phyloP scores from a whole-genome alignment of 768 basidiomycete genomes.

The Podaxis pistillaris region DNA sequence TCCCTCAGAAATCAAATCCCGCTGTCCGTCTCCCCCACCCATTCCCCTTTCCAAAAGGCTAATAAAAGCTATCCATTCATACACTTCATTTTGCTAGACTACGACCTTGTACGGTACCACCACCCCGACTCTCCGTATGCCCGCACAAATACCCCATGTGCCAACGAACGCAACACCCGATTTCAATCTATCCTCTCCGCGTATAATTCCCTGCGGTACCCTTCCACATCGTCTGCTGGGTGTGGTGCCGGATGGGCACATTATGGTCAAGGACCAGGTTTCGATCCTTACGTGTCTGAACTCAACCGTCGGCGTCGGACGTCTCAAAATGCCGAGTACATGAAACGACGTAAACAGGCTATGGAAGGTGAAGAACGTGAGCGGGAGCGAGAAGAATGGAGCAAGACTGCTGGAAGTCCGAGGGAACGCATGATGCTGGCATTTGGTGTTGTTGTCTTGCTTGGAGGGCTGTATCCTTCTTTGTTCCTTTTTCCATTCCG shows the following conservation, averaged over 20 bases:
- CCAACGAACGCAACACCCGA: conserved; percentile 49
- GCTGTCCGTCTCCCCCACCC: conserved; percentile 47
- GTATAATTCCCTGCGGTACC: conserved; percentile 56
- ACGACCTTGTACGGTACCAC: conserved; percentile 67
- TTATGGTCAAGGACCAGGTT: conserved; percentile 22
- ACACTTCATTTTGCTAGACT: conserved; percentile 42
- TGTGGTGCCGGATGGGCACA: neutral
- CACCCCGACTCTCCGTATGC: conserved; percentile 65
- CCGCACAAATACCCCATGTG: conserved; percentile 30
- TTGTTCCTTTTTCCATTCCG: conserved; percentile 34
- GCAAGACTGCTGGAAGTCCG: conserved; percentile 26
- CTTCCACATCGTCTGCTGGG: conserved; percentile 17
- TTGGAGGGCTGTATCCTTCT: conserved; percentile 17
- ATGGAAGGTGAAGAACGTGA: conserved; percentile 13
- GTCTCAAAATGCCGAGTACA: conserved; percentile 30
- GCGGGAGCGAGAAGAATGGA: conserved; percentile 33
- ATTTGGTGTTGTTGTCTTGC: conserved; percentile 36
- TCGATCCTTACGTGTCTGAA: conserved; percentile 50
- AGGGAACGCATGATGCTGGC: conserved; percentile 49
- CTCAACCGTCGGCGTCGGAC: conserved; percentile 47
- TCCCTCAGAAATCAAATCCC: conserved; percentile 59
- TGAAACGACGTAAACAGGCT: conserved; percentile 13
- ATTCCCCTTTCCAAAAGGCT: neutral
- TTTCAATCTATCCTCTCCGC: conserved; percentile 67
- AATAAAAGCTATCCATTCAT: neutral